Evolutionary conservation across 805 yeast species (phyloP), one percentile per base, ranked within the genome.

Genomic region (Ogataea nonfermentans): DNA sequence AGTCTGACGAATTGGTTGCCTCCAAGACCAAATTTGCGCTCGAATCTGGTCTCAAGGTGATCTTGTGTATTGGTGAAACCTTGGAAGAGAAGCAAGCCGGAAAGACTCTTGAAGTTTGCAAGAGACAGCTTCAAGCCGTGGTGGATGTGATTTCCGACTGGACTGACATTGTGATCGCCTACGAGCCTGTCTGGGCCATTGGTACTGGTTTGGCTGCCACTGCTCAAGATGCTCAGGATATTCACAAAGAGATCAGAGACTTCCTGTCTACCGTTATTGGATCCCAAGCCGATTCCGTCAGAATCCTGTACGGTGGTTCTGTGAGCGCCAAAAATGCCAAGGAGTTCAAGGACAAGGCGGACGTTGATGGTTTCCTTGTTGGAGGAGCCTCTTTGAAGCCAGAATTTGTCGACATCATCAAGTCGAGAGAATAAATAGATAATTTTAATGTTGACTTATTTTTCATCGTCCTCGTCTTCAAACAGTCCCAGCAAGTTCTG

Each of bases 121-220:
- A 84, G 66, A 81, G 85, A 74, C 98, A 93, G 78, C 76, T 91
- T 62, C 75, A 79, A 54, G 96, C 98, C 48, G 97, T 84, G 47
- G 70, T 84, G 60, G 84, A 79, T 64, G 73, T 82, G 47, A 81
- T 88, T 49, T 41, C 51, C 14, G 97, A 90, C 81, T 91, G 98
- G 98, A 59, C 84, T 50, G 76, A 85, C 68, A 75, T 93, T 54
- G 98, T 93, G 52, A 72, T 93, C 67, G 99, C 99, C 61, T 93
- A 93, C 74, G 99, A 93, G 76, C 99, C 99, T 59, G 96, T 93
- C 55, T 93, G 99, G 99, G 99, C 99, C 59, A 93, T 93, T 59
- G 99, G 99, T 68, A 90, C 98, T 57, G 99, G 99, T 64, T 80
- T 93, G 63, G 96, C 98, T 59, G 98, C 99, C 48, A 93, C 99